phyloP scores from a whole-genome alignment of 495 filamentous ascomycete genomes.

The Hypoxylon perforatum region DNA sequence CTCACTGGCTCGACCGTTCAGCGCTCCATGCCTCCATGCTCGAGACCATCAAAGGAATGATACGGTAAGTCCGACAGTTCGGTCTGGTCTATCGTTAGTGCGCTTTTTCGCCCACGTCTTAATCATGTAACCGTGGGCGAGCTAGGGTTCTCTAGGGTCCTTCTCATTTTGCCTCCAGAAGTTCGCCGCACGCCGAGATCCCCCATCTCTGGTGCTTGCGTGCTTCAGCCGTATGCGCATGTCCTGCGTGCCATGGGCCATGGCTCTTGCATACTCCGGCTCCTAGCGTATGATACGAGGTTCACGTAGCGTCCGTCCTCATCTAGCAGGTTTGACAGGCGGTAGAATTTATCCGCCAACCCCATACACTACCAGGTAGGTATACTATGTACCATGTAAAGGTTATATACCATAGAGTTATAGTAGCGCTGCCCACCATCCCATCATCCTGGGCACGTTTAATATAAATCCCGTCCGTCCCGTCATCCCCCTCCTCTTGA shows the following conservation, averaged over 20 bases:
- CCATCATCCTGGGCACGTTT: slow-evolving; percentile 25
- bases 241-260: no score
- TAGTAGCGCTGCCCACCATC: slow-evolving; percentile 7
- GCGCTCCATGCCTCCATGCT: slow-evolving; percentile 21
- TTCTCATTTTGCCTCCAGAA: slow-evolving; percentile 18
- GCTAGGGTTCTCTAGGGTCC: neutral
- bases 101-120: neutral
- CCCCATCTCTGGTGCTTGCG: neutral
- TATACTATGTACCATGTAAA: neutral
- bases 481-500: slow-evolving; percentile 20
- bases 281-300: slow-evolving; percentile 25
- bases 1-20: slow-evolving; percentile 21
- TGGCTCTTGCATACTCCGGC: no score
- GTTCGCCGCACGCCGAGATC: slow-evolving; percentile 22
- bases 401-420: neutral
- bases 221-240: no score
- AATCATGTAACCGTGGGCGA: neutral
- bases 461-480: slow-evolving; percentile 38
- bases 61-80: slow-evolving; percentile 34
- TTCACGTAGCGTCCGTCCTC: slow-evolving; percentile 18
- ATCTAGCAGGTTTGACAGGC: slow-evolving; percentile 22
- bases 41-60: slow-evolving; percentile 31
- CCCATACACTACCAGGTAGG: slow-evolving; percentile 10
- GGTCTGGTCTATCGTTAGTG: slow-evolving; percentile 27
- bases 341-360: slow-evolving; percentile 29